Conservation (phyloP, 177 flowering plant species). For the Vitis hybrid region DNA sequence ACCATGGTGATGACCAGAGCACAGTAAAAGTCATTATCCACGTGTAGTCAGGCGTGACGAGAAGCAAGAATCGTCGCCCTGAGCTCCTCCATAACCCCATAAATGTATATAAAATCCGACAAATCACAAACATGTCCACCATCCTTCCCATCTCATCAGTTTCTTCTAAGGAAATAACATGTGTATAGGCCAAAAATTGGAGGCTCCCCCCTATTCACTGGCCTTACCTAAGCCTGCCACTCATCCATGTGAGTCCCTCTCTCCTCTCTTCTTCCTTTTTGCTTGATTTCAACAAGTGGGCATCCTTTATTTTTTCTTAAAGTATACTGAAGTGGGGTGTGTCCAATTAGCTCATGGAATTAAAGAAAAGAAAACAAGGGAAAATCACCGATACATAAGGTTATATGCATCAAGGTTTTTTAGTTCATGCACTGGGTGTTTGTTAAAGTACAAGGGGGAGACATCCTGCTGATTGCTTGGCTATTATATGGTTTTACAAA, state of each 20-base stretch:
- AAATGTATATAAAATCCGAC: constrained; percentile 28
- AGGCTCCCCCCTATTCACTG: constrained; percentile 1
- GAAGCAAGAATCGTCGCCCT: constrained; percentile 9
- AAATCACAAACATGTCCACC: constrained; percentile 27
- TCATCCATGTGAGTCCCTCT: constrained; percentile 19
- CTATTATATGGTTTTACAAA: not conserved
- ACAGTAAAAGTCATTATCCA: constrained; percentile 29
- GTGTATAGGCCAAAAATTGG: constrained; percentile 3
- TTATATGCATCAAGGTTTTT: not conserved
- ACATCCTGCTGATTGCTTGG: not conserved
- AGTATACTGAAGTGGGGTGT: not conserved
- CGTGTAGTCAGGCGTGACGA: constrained; percentile 15
- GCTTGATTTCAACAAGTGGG: constrained; percentile 3
- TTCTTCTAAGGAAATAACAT: constrained; percentile 8
- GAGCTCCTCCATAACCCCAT: constrained; percentile 8
- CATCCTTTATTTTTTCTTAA: not conserved
- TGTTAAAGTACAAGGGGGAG: constrained; percentile 11
- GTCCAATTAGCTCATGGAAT: not conserved
- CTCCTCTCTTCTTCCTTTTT: not conserved
- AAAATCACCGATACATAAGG: not conserved
- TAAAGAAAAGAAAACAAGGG: not conserved
- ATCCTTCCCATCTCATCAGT: constrained; percentile 3
- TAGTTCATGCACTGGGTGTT: constrained; percentile 2
- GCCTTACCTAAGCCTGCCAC: not conserved
- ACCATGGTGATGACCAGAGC: constrained; percentile 7